phyloP scores from a whole-genome alignment of 2,329 filamentous ascomycete species.

The Colletotrichum sidae region DNA sequence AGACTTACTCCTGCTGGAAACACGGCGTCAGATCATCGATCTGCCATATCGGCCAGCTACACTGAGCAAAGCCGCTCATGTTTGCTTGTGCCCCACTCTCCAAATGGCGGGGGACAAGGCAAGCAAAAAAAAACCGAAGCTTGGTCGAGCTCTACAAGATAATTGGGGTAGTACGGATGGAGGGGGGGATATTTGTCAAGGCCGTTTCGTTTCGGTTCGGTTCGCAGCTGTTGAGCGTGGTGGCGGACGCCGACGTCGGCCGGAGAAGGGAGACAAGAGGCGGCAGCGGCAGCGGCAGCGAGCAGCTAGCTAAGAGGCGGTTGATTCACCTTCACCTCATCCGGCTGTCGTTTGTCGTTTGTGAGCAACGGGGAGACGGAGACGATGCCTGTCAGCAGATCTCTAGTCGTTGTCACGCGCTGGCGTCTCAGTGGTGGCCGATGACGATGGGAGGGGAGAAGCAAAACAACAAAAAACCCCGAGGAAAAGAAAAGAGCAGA shows the following conservation, averaged over 20 bases:
- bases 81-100: conserved; percentile 40
- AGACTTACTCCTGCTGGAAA: conserved; percentile 75
- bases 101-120: conserved; percentile 29
- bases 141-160: conserved; percentile 19
- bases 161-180: conserved; percentile 27
- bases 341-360: no score
- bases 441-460: conserved; percentile 9
- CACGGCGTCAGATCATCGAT: conserved; percentile 73
- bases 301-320: no score
- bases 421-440: neutral
- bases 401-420: conserved; percentile 11
- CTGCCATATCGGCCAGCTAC: conserved; percentile 70
- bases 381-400: neutral
- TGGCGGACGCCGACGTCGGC: conserved; percentile 25
- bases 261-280: neutral
- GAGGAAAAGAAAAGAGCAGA: conserved; percentile 8
- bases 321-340: no score
- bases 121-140: conserved; percentile 31
- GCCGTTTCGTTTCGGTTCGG: conserved; percentile 28
- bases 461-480: conserved; percentile 2
- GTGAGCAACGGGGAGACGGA: no score
- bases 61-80: conserved; percentile 63
- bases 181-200: conserved; percentile 7
- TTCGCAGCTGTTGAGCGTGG: conserved; percentile 21
- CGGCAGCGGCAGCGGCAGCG: no score